Evolutionary conservation across 805 yeast species (phyloP).

Genomic region (Candida patagonica): DNA sequence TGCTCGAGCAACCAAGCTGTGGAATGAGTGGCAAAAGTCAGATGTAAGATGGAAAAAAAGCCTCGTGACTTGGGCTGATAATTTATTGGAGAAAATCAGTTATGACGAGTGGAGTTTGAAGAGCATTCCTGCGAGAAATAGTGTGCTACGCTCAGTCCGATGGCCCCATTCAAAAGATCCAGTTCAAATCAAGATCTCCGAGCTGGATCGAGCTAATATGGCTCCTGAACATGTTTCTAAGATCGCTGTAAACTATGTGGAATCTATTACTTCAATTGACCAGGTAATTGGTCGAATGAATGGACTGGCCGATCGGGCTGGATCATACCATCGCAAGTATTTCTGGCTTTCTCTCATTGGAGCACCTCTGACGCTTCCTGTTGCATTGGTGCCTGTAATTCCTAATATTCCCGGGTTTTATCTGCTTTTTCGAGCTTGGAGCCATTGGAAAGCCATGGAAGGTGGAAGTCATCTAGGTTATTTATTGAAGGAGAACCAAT

Average conservation of each 20-base stretch:
- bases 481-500: conserved; percentile 39
- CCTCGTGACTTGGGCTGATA: conserved; percentile 45
- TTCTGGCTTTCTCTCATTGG: conserved; percentile 45
- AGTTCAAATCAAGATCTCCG: conserved; percentile 14
- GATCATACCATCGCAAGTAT: conserved; percentile 46
- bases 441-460: conserved; percentile 67
- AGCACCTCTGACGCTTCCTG: conserved; percentile 71
- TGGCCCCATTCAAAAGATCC: conserved; percentile 19
- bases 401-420: conserved; percentile 93
- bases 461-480: conserved; percentile 64
- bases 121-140: conserved; percentile 61
- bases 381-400: conserved; percentile 71
- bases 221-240: conserved; percentile 21
- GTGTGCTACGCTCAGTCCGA: conserved; percentile 44
- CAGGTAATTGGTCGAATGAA: conserved; percentile 33
- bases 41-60: conserved; percentile 46
- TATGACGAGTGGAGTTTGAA: conserved; percentile 72
- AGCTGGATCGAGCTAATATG: conserved; percentile 13
- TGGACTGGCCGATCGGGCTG: conserved; percentile 36
- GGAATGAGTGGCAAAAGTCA: conserved; percentile 55
- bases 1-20: conserved; percentile 43
- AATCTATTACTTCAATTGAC: conserved; percentile 25
- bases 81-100: conserved; percentile 53
- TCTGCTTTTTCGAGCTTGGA: conserved; percentile 68
- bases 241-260: conserved; percentile 41